phyloP scores from a whole-genome alignment of 2,329 filamentous ascomycete genomes.

The Penicillium sp. region DNA sequence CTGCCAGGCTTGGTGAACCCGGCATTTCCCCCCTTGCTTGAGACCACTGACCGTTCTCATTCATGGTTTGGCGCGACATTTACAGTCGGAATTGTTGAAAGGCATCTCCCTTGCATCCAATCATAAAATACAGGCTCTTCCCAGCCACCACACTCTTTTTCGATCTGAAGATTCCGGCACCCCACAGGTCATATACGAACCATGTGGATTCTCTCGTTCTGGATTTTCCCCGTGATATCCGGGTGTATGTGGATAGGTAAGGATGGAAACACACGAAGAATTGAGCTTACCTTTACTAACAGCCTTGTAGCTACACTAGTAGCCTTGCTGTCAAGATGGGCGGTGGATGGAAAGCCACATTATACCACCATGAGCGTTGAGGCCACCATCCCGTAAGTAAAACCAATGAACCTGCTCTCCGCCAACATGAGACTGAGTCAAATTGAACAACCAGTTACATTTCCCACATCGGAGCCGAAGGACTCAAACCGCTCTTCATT shows the following conservation, averaged over 20 bases:
- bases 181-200: background rate
- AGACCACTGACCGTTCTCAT: background rate
- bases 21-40: constrained; percentile 1
- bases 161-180: background rate
- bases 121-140: background rate
- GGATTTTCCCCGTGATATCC: constrained; percentile 6
- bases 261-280: background rate
- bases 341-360: constrained; percentile 6
- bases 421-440: background rate
- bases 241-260: constrained; percentile 12
- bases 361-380: constrained; percentile 3
- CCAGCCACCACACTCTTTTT: background rate
- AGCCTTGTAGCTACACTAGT: constrained; percentile 1
- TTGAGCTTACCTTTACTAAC: background rate
- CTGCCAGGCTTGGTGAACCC: background rate
- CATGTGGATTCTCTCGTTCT: constrained; percentile 12
- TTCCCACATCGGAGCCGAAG: constrained; percentile 9
- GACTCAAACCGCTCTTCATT: constrained; percentile 8
- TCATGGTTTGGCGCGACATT: background rate
- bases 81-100: background rate
- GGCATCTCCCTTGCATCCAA: constrained; percentile 1
- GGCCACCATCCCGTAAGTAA: constrained; percentile 7
- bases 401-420: background rate
- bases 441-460: constrained; percentile 6
- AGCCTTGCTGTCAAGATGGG: constrained; percentile 6